Conservation (phyloP, 768 basidiomycete genomes). For the Xerocomellus chrysenteron region DNA sequence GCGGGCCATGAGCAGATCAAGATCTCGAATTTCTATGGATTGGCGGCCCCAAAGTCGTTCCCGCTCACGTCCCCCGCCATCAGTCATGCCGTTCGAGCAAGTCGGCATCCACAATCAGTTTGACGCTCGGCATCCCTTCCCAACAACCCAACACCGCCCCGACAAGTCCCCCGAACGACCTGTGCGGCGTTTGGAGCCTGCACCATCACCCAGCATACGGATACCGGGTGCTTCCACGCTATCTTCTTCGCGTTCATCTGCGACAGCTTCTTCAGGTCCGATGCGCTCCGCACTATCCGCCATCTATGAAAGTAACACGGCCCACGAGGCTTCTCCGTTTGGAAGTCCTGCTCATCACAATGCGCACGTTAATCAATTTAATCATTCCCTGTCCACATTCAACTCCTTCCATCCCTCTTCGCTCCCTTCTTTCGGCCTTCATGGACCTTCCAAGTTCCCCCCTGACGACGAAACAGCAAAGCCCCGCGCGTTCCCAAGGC, state of each 20-base stretch:
- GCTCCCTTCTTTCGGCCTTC: constrained; percentile 67
- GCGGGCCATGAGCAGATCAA: constrained; percentile 87
- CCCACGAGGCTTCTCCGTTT: constrained; percentile 36
- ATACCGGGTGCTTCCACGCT: constrained; percentile 44
- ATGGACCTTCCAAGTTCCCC: constrained; percentile 47
- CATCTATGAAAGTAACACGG: constrained; percentile 46
- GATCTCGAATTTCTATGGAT: constrained; percentile 90
- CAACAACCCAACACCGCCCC: constrained; percentile 28
- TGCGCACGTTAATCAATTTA: constrained; percentile 34
- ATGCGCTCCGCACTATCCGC: constrained; percentile 45
- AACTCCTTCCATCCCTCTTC: constrained; percentile 66
- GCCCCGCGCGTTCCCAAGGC: constrained; percentile 68
- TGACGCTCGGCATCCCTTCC: constrained; percentile 48
- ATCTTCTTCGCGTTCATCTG: constrained; percentile 48
- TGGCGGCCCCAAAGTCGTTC: constrained; percentile 82
- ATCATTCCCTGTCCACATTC: constrained; percentile 40
- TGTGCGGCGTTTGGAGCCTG: constrained; percentile 20
- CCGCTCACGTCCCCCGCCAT: constrained; percentile 69
- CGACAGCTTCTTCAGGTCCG: constrained; percentile 39
- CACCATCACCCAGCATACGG: constrained; percentile 33
- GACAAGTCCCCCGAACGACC: constrained; percentile 30
- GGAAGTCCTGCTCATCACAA: constrained; percentile 35
- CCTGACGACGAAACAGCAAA: constrained; percentile 35
- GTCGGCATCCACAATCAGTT: constrained; percentile 32
- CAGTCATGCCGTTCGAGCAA: constrained; percentile 49